phyloP scores from a whole-genome alignment of 192 early-diverging fungal species.

The Funneliformis geosporum region DNA sequence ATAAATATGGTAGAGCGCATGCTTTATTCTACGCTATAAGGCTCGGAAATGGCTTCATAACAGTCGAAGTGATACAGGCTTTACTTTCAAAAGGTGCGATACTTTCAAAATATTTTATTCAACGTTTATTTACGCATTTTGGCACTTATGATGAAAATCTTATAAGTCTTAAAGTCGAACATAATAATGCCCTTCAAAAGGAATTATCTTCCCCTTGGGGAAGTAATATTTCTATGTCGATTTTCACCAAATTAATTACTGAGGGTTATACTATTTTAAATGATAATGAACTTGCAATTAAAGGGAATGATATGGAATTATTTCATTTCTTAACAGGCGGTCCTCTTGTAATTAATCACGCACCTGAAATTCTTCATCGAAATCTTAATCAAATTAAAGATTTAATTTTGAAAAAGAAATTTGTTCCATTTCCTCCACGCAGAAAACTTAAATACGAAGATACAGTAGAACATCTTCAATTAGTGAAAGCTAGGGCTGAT shows the following conservation, averaged over 20 bases:
- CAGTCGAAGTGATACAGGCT: not conserved
- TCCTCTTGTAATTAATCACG: not conserved
- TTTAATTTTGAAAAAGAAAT: not conserved
- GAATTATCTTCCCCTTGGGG: not conserved
- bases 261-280: not conserved
- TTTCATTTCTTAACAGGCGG: not conserved
- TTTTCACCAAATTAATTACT: not conserved
- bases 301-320: conserved; percentile 27
- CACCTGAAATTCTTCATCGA: not conserved
- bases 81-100: not conserved
- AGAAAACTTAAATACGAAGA: not conserved
- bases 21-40: conserved; percentile 20
- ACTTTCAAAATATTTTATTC: conserved; percentile 5
- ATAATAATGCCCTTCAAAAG: conserved; percentile 7
- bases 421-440: not conserved
- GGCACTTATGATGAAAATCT: conserved; percentile 6
- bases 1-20: not conserved
- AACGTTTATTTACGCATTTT: conserved; percentile 14
- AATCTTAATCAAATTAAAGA: not conserved
- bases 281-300: not conserved
- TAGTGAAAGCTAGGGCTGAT: no score
- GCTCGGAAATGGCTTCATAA: not conserved
- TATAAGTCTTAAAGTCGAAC: not conserved
- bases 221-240: not conserved
- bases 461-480: not conserved